phyloP scores from a whole-genome alignment of 2,329 filamentous ascomycete genomes.

The Madurella fahalii region DNA sequence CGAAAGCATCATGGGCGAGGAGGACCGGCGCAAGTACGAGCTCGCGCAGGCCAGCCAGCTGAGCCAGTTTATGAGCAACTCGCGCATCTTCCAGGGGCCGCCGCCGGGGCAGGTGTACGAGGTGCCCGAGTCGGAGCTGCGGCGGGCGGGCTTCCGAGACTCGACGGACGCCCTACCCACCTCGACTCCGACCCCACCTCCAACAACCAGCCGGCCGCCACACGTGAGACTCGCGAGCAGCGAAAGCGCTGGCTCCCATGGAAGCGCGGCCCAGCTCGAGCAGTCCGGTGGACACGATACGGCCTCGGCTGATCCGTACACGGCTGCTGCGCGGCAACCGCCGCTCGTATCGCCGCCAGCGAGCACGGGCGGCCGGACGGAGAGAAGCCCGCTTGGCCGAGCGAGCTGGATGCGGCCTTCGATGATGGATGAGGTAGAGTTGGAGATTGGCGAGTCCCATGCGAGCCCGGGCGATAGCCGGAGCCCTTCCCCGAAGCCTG shows the following conservation, averaged over 20 bases:
- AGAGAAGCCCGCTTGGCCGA: conserved; percentile 38
- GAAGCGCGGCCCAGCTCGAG: conserved; percentile 12
- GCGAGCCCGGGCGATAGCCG: background rate
- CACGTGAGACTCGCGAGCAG: conserved; percentile 23
- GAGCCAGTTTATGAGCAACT: conserved; percentile 32
- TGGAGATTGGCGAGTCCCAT: conserved; percentile 28
- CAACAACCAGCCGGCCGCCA: background rate
- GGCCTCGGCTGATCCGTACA: conserved; percentile 9
- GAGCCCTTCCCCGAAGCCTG: background rate
- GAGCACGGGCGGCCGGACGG: conserved; percentile 25
- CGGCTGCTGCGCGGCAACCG: conserved; percentile 17
- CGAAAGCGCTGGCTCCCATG: conserved; percentile 22
- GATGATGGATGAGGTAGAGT: conserved; percentile 30
- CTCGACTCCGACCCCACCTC: background rate
- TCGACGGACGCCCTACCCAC: conserved; percentile 31
- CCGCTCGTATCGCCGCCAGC: conserved; percentile 23
- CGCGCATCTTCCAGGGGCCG: conserved; percentile 34
- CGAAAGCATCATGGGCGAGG: conserved; percentile 73
- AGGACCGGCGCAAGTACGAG: conserved; percentile 70
- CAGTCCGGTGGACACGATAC: conserved; percentile 6
- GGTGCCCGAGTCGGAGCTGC: conserved; percentile 43
- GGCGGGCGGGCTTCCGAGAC: conserved; percentile 40
- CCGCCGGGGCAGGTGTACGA: conserved; percentile 47
- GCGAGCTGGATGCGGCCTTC: conserved; percentile 33
- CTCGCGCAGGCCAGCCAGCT: conserved; percentile 58